Evolutionary conservation across 1,139 yeast species (phyloP).

Genomic region (Debaryomyces robertsiae): DNA sequence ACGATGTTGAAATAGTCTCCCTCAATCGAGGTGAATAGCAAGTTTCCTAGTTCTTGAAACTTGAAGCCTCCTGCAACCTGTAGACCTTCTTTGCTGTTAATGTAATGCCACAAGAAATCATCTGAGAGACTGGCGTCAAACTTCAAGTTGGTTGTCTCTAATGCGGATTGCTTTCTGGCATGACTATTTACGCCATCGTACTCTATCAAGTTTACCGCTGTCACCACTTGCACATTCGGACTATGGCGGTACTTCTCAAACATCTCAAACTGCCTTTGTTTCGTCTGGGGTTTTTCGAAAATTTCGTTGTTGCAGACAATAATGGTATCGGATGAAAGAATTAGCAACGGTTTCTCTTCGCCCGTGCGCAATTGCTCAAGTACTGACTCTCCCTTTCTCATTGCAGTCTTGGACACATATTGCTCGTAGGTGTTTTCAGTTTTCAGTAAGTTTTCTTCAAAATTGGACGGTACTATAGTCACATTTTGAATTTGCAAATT

Average conservation of each 20-base stretch:
- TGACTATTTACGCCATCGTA: conserved; percentile 28
- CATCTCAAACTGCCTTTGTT: conserved; percentile 48
- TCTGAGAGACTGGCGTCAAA: conserved; percentile 47
- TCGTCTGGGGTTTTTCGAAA: conserved; percentile 73
- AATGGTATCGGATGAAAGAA: conserved; percentile 85
- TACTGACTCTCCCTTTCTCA: conserved; percentile 59
- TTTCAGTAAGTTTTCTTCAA: conserved; percentile 75
- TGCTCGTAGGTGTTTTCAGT: conserved; percentile 46
- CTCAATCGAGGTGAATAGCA: conserved; percentile 58
- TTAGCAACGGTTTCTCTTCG: conserved; percentile 27
- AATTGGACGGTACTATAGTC: conserved; percentile 55
- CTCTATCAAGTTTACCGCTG: conserved; percentile 65
- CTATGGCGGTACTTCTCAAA: conserved; percentile 43
- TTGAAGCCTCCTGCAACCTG: conserved; percentile 93
- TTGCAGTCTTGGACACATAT: conserved; percentile 74
- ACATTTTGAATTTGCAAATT: conserved; percentile 62
- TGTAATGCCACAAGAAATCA: conserved; percentile 59
- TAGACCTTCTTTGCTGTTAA: conserved; percentile 70
- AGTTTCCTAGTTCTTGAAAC: conserved; percentile 72
- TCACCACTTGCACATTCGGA: conserved; percentile 58
- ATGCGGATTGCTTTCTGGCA: conserved; percentile 9
- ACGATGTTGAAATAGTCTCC: conserved; percentile 92
- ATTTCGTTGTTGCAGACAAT: conserved; percentile 63
- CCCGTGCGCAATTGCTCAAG: conserved; percentile 33
- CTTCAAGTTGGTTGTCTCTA: conserved; percentile 28